phyloP scores from a whole-genome alignment of 202 grass and related monocot species.

The Zizania palustris region DNA sequence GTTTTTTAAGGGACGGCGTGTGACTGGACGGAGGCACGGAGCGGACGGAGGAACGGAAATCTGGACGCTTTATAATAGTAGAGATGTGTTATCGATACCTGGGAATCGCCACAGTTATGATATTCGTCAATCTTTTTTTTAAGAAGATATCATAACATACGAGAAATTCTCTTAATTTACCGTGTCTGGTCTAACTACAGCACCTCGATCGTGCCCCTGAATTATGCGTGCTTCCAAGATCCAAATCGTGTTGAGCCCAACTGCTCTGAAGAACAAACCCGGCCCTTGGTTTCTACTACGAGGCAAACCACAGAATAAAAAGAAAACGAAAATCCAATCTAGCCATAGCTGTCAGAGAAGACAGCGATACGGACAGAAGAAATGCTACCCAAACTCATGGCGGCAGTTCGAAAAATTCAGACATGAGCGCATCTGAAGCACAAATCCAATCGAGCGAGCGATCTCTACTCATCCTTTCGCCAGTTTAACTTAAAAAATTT shows the following conservation, averaged over 20 bases:
- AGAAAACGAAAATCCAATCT: background rate
- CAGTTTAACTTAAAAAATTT: background rate
- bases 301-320: background rate
- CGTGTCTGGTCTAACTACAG: too few relatives aligned
- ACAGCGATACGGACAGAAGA: background rate
- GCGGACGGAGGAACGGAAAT: too few relatives aligned
- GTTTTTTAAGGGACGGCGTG: too few relatives aligned
- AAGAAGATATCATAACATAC: too few relatives aligned
- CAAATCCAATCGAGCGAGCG: background rate
- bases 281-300: slow-evolving; percentile 27
- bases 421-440: background rate
- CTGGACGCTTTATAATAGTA: too few relatives aligned
- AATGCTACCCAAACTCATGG: background rate
- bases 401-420: background rate
- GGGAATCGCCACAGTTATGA: too few relatives aligned
- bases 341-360: background rate
- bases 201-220: too few relatives aligned
- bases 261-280: background rate
- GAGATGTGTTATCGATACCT: too few relatives aligned
- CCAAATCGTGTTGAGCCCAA: background rate
- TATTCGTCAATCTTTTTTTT: too few relatives aligned
- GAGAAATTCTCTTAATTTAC: too few relatives aligned
- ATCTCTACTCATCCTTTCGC: background rate
- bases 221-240: background rate
- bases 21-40: too few relatives aligned